A percentile compares a stretch with the other conserved stretches of the same genome.
These are phyloP conservation scores for Claviceps sp. DNA, from an alignment of 2,329 filamentous ascomycete genomes.

Conservation along the genomic window DNA sequence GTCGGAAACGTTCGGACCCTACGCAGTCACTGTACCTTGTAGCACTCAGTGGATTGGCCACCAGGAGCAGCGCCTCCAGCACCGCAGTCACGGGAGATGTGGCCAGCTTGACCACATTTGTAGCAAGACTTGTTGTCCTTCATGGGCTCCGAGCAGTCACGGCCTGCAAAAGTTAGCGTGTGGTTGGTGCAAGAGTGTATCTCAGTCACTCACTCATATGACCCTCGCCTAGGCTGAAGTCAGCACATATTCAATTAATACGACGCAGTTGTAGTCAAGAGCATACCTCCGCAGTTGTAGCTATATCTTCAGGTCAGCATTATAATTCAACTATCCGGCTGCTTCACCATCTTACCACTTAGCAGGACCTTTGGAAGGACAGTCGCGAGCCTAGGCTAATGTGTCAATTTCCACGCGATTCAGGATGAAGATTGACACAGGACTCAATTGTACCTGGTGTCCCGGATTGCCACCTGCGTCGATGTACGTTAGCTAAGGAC, in stretches of 20 bases:
- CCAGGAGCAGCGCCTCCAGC: conserved; percentile 36
- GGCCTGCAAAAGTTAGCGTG: conserved; percentile 38
- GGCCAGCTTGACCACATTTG: conserved; percentile 69
- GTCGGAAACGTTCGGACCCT: too few species aligned
- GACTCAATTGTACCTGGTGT: conserved; percentile 52
- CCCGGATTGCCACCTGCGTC: conserved; percentile 53
- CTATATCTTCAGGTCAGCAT: conserved; percentile 26
- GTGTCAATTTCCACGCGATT: conserved; percentile 8
- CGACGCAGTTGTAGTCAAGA: not conserved
- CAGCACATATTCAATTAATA: conserved; percentile 8
- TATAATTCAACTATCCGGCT: not conserved
- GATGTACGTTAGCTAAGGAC: not conserved
- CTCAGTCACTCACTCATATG: conserved; percentile 55
- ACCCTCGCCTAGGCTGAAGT: conserved; percentile 38
- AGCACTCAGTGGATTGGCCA: conserved; percentile 58
- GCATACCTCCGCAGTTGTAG: conserved; percentile 71
- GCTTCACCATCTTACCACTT: conserved; percentile 51
- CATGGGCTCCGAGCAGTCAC: conserved; percentile 78
- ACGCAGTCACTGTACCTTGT: conserved; percentile 46
- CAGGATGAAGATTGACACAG: not conserved
- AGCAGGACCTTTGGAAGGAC: conserved; percentile 69
- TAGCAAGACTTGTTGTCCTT: conserved; percentile 76
- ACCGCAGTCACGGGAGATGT: conserved; percentile 83
- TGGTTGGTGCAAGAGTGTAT: not conserved
- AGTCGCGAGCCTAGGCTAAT: conserved; percentile 58